Evolutionary conservation across 2,329 filamentous ascomycete species (phyloP).

Genomic region (Aureobasidium sp.): DNA sequence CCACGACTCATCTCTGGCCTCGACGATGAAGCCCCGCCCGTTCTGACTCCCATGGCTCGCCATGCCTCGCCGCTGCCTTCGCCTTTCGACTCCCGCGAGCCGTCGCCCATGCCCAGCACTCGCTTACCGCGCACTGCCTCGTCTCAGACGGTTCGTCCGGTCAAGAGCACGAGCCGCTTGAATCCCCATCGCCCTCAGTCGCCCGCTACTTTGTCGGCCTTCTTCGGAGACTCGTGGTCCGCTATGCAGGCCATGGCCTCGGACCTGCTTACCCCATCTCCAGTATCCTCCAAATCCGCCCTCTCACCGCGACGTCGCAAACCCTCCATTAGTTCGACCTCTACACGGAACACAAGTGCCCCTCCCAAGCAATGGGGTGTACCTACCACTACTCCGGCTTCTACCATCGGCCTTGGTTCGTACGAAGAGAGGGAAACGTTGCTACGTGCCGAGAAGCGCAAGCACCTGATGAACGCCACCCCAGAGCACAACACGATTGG

Average conservation of each 20-base stretch:
- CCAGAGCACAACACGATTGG: slow-evolving; percentile 39
- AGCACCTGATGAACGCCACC: slow-evolving; percentile 37
- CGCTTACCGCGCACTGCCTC: slow-evolving; percentile 17
- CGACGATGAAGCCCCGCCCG: slow-evolving; percentile 37
- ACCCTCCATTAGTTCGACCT: slow-evolving; percentile 24
- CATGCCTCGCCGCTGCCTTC: slow-evolving; percentile 31
- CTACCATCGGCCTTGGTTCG: slow-evolving; percentile 36
- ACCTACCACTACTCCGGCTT: slow-evolving; percentile 27
- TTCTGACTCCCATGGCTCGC: slow-evolving; percentile 29
- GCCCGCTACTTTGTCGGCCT: slow-evolving; percentile 30
- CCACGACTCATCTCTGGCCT: slow-evolving; percentile 42
- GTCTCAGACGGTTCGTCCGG: neutral
- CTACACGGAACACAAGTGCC: slow-evolving; percentile 28
- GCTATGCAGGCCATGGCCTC: slow-evolving; percentile 44
- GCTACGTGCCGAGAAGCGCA: slow-evolving; percentile 44
- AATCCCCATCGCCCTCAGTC: neutral
- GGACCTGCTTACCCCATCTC: slow-evolving; percentile 32
- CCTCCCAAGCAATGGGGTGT: slow-evolving; percentile 45
- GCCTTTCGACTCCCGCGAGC: slow-evolving; percentile 26
- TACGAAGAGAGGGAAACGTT: slow-evolving; percentile 41
- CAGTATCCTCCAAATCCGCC: slow-evolving; percentile 1
- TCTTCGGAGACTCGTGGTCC: slow-evolving; percentile 45
- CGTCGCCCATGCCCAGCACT: slow-evolving; percentile 34
- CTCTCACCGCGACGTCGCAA: slow-evolving; percentile 13
- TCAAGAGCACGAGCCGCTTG: slow-evolving; percentile 1